Evolutionary conservation across 345 rosid species (phyloP), one percentile per base, ranked within the genome.

Genomic region (Dimocarpus longan): DNA sequence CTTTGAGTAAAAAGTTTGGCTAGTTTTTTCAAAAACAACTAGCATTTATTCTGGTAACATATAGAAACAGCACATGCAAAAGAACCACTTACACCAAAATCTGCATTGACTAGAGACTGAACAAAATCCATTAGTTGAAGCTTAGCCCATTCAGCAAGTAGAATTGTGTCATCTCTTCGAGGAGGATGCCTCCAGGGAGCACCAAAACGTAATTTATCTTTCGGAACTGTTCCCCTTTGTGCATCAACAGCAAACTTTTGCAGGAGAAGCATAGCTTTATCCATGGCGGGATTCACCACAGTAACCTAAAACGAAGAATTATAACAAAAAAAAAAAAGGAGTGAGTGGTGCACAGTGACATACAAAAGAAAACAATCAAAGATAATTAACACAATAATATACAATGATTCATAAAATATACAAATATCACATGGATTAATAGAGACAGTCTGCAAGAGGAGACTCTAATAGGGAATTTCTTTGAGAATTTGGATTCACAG

Each of bases 121-220:
- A 97, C 86, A 78, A 92, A 97, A 87, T 94, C 99, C 92, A 97
- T 81, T 50, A 94, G 89, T 82, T 97, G 99, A 85, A 97, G 89
- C 88, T 94, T 92, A 54, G 98, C 98, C 98, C 98, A 93, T 37
- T 80, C 89, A 28, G 79, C 78, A 76, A 71, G 70, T 56, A 56
- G 1, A 66, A 79, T 70, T 52, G 89, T 86, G 80, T 89, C 85
- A 57, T 89, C 82, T 5, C 80, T 79, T 66, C 16, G 79, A 8
- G 98, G 95, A 83, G 97, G 92, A 91, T 97, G 96, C 79, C 98
- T 90, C 98, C 98, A 97, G 73, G 98, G 82, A 82, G 96, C 90
- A 82, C 99, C 99, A 88, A 90, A 97, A 42, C 87, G 87, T 60
- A 94, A 79, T 82, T 76, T 92, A 75, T 92, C 93, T 79, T 84